phyloP scores from a whole-genome alignment of 2,329 filamentous ascomycete genomes.

The Alternaria triticina region DNA sequence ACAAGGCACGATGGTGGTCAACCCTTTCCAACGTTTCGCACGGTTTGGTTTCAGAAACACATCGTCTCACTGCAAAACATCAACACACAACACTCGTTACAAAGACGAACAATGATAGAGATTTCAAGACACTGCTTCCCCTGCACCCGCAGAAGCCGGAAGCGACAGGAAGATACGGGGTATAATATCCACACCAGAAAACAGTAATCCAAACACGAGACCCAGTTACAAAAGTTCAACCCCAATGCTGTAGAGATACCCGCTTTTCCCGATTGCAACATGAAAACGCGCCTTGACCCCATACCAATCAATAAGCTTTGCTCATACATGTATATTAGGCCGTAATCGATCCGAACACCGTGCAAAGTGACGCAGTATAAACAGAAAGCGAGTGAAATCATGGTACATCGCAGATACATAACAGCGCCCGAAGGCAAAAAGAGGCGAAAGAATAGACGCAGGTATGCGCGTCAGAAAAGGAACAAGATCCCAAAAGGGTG shows the following conservation, averaged over 20 bases:
- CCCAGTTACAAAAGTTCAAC: background rate
- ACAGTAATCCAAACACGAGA: background rate
- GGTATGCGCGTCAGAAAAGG: background rate
- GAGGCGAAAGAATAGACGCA: background rate
- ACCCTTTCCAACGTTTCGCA: background rate
- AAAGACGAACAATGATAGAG: background rate
- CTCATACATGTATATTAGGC: background rate
- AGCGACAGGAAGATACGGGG: constrained; percentile 4
- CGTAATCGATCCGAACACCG: background rate
- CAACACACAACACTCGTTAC: background rate
- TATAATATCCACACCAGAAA: constrained; percentile 15
- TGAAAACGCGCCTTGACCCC: background rate
- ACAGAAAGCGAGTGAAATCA: background rate
- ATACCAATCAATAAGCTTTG: background rate
- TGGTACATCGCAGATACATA: constrained; percentile 2
- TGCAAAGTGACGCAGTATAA: background rate
- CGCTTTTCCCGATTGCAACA: background rate
- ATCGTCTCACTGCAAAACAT: background rate
- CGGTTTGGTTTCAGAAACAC: background rate
- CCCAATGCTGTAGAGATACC: background rate
- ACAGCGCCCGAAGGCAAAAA: background rate
- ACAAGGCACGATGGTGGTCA: background rate
- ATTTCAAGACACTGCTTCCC: constrained; percentile 1
- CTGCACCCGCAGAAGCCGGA: background rate
- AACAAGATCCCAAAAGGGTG: background rate